Percentiles rank a stretch among this genome's conserved stretches.
These are phyloP conservation scores for Globisporangium camurandrum DNA, from an alignment of 352 stramenopile genomes.

Conservation along the genomic window DNA sequence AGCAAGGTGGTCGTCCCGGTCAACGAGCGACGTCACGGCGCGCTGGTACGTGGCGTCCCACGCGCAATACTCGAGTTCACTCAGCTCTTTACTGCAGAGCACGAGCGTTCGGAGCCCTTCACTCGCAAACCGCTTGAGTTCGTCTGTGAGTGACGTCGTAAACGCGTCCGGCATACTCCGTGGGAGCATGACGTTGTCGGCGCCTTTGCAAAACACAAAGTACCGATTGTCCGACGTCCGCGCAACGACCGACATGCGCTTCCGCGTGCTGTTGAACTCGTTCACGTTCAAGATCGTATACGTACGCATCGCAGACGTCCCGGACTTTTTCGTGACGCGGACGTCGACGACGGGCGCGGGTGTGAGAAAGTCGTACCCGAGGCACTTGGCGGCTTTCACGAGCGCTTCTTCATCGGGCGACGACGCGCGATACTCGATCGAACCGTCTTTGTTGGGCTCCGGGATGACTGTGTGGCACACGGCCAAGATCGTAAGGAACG, in stretches of 20 bases:
- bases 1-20: constrained; percentile 77
- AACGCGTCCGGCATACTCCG: constrained; percentile 43
- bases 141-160: constrained; percentile 51
- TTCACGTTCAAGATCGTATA: constrained; percentile 76
- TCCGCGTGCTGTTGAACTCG: constrained; percentile 90
- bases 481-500: constrained; percentile 83
- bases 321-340: constrained; percentile 31
- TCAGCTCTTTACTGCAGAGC: constrained; percentile 63
- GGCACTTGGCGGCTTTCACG: constrained; percentile 59
- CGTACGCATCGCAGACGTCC: too few relatives aligned
- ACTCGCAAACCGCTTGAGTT: constrained; percentile 81
- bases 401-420: constrained; percentile 84
- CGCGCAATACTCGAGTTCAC: constrained; percentile 55
- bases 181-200: constrained; percentile 90
- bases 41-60: constrained; percentile 73
- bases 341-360: constrained; percentile 44
- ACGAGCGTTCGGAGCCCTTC: constrained; percentile 82
- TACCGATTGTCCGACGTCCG: constrained; percentile 44
- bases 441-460: constrained; percentile 52
- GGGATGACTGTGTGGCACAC: constrained; percentile 82
- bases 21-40: constrained; percentile 61
- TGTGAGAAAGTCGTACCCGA: constrained; percentile 63
- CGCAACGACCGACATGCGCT: constrained; percentile 95
- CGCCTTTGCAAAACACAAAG: constrained; percentile 84
- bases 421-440: constrained; percentile 63